Percentiles rank a stretch among this genome's conserved stretches.
Conservation (phyloP, 2,329 filamentous ascomycete species). For the Stenocarpella maydis region DNA sequence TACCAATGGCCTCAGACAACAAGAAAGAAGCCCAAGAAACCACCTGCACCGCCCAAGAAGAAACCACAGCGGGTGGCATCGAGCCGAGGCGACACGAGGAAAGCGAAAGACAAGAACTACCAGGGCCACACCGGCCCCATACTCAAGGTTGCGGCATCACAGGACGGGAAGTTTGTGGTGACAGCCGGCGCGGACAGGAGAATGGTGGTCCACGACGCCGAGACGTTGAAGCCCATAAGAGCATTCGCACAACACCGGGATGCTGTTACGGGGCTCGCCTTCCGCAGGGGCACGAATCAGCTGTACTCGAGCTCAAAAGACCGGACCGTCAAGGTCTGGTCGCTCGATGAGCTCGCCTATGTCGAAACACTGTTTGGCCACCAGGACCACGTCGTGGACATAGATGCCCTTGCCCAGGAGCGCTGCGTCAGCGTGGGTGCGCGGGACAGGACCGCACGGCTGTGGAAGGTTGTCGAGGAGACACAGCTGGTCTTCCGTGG, state of each 20-base stretch:
- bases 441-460: constrained; percentile 85
- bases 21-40: constrained; percentile 65
- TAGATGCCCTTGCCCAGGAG: constrained; percentile 85
- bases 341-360: constrained; percentile 89
- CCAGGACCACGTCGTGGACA: constrained; percentile 86
- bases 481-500: constrained; percentile 95
- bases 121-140: constrained; percentile 84
- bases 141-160: constrained; percentile 83
- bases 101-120: constrained; percentile 69
- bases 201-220: constrained; percentile 88
- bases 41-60: constrained; percentile 64
- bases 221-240: constrained; percentile 78
- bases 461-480: constrained; percentile 98
- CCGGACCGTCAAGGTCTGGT: constrained; percentile 95
- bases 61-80: constrained; percentile 70
- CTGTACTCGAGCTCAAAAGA: constrained; percentile 91
- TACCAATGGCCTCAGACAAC: constrained; percentile 68
- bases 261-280: constrained; percentile 83
- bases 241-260: constrained; percentile 94
- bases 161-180: constrained; percentile 88
- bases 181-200: constrained; percentile 88
- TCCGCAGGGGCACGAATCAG: constrained; percentile 88
- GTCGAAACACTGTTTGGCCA: constrained; percentile 96
- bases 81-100: constrained; percentile 68
- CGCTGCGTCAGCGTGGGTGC: constrained; percentile 91